phyloP scores from a whole-genome alignment of 345 rosid genomes.

The Acer yangbiense region DNA sequence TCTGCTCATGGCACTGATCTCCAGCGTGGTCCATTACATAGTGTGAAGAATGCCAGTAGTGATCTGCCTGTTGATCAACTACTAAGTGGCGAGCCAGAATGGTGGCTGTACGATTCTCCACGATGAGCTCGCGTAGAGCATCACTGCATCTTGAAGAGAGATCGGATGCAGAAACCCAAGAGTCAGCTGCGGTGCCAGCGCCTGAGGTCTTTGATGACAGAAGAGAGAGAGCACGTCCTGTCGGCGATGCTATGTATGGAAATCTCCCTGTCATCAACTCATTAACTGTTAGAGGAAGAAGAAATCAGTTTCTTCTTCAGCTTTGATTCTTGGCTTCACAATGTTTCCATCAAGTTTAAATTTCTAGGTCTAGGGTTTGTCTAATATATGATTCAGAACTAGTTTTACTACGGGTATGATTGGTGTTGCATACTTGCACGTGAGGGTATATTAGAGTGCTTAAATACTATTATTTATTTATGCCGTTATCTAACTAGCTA shows the following conservation, averaged over 20 bases:
- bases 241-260: conserved; percentile 20
- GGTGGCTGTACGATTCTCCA: conserved; percentile 46
- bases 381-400: too few relatives aligned
- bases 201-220: conserved; percentile 47
- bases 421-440: too few relatives aligned
- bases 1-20: background rate
- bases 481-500: background rate
- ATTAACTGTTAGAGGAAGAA: conserved; percentile 11
- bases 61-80: conserved; percentile 26
- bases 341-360: too few relatives aligned
- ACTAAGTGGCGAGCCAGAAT: conserved; percentile 38
- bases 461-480: too few relatives aligned
- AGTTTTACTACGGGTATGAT: too few relatives aligned
- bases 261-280: conserved; percentile 29
- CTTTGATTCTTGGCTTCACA: background rate
- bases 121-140: conserved; percentile 51
- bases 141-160: conserved; percentile 54
- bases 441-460: background rate
- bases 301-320: background rate
- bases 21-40: conserved; percentile 12
- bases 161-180: conserved; percentile 46
- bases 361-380: too few relatives aligned
- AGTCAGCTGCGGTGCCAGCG: background rate
- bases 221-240: conserved; percentile 71
- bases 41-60: conserved; percentile 20